Evolutionary conservation across 495 filamentous ascomycete genomes (phyloP).

Genomic region (Trichocladium uniseriatum): DNA sequence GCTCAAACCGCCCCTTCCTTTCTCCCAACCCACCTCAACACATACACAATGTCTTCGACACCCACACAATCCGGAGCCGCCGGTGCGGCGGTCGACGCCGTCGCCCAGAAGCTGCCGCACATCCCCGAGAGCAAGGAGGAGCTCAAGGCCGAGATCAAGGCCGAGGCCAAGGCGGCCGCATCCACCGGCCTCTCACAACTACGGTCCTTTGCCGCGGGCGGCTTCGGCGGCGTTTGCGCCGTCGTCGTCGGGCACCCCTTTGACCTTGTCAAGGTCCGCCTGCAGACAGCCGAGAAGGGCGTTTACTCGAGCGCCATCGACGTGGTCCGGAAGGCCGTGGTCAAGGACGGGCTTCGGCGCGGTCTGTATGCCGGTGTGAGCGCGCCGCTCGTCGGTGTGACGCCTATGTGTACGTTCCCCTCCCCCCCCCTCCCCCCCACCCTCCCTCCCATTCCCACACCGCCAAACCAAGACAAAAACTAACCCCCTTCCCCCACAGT

Average conservation of each 20-base stretch:
- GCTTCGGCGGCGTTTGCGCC: slow-evolving; percentile 87
- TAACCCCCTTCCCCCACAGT: slow-evolving; percentile 41
- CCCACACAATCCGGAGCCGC: neutral
- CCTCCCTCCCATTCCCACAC: neutral
- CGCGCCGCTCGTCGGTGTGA: slow-evolving; percentile 89
- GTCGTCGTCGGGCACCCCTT: slow-evolving; percentile 94
- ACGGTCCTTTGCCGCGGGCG: slow-evolving; percentile 80
- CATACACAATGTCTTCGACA: slow-evolving; percentile 13
- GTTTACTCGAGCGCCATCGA: slow-evolving; percentile 87
- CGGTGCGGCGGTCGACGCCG: slow-evolving; percentile 9
- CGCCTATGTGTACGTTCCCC: slow-evolving; percentile 79
- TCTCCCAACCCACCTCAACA: neutral
- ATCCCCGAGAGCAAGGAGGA: slow-evolving; percentile 44
- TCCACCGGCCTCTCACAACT: slow-evolving; percentile 42
- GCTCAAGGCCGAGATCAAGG: slow-evolving; percentile 44
- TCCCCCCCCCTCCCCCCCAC: neutral
- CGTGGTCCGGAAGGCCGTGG: slow-evolving; percentile 78
- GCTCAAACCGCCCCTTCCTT: neutral
- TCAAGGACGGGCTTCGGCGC: slow-evolving; percentile 71
- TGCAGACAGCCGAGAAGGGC: slow-evolving; percentile 92
- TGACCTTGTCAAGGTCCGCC: slow-evolving; percentile 90
- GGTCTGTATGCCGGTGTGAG: slow-evolving; percentile 96
- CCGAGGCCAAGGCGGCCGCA: slow-evolving; percentile 38
- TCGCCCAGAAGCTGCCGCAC: slow-evolving; percentile 41
- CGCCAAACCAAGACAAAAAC: neutral